Base-by-base conservation (phyloP, 345 rosid genomes). In the Eutrema japonicum region DNA sequence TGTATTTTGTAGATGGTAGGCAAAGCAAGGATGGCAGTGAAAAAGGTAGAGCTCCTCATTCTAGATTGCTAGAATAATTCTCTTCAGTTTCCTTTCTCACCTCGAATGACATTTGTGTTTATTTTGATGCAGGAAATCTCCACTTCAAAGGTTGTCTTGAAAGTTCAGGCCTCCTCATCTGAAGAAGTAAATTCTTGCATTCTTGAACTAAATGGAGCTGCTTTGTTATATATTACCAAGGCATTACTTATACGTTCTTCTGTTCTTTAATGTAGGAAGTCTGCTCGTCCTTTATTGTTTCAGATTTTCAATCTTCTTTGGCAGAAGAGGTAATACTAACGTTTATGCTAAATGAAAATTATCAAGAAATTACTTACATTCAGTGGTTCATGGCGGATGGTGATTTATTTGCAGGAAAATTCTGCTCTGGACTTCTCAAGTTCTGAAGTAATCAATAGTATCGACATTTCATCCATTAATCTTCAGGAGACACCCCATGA, bases 121-220 rank as follows among this genome's bases (percentile, higher is more conserved):
- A 61, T 51, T 43, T 51, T 47, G 13, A 43, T 78, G 80, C 82
- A 86, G 89, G 62, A 52, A 72, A 81, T 72, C 40, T 64, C 77
- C 9, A 64, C 78, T 53, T 56, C 70, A 10, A 75, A 76, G 45
- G 72, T 45, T 64, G 73, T 75, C 80, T 68, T 74, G 61, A 50
- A 62, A 11, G 29, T 68, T 43, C 75, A 79, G 55, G 45, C 72
- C 68, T 60, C 64, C 30, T 50, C 51, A 14, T 64, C 47, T 10
- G 64, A 77, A 72, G 83, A 82, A 79, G 88, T 88, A 81, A 58
- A 43, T 49, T 2, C 16, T 33, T 33, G 38, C 8, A 7, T 13
- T 45, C 38, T 22, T 48, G 14, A 77, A 64, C 48, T 56, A 48
- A 49, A 41, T 40, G 50, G 42, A 41, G 33, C 32, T 46, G 40